Evolutionary conservation across 148 eudicot genomes (phyloP), one percentile per base, ranked within the genome.

Genomic region (Amaranthus cruentus): DNA sequence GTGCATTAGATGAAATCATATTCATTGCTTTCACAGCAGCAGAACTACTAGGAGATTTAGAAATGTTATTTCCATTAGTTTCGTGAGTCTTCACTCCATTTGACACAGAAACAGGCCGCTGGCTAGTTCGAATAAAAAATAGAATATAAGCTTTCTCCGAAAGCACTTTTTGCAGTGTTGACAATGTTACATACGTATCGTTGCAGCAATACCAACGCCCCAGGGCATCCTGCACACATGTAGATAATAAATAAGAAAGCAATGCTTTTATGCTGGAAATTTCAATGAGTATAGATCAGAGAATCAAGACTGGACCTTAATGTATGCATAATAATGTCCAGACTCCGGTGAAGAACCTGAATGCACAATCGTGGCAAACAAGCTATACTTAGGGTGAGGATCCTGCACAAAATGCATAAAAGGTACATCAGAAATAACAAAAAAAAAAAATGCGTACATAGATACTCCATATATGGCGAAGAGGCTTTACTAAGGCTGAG

Each of bases 171-270:
- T 90, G 85, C 76, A 86, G 77, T 42, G 84, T 85, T 57, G 97
- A 85, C 62, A 85, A 80, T 55, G 91, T 80, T 48, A 96, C 96
- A 80, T 53, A 82, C 52, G 96, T 82, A 85, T 96, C 99, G 81
- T 96, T 90, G 89, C 99, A 96, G 87, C 97, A 96, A 79, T 84
- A 92, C 99, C 99, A 96, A 74, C 92, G 89, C 38, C 91, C 90
- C 81, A 84, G 66, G 7, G 90, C 85, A 84, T 96, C 97, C 99
- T 96, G 87, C 68, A 76, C 6, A 79, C 28, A 69, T 12, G 47
- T 63, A 71, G 42, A 50, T 48, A 7, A 44, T 47, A 47, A 61
- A 63, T 68, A 58, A 83, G 79, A 65, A 75, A 77, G 38, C 46
- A 82, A 50, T 18, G 15, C 60, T 14, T 68, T 51, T 14, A 46